phyloP scores from a whole-genome alignment of 2,329 filamentous ascomycete species.

The Calcarisporium arbuscula region DNA sequence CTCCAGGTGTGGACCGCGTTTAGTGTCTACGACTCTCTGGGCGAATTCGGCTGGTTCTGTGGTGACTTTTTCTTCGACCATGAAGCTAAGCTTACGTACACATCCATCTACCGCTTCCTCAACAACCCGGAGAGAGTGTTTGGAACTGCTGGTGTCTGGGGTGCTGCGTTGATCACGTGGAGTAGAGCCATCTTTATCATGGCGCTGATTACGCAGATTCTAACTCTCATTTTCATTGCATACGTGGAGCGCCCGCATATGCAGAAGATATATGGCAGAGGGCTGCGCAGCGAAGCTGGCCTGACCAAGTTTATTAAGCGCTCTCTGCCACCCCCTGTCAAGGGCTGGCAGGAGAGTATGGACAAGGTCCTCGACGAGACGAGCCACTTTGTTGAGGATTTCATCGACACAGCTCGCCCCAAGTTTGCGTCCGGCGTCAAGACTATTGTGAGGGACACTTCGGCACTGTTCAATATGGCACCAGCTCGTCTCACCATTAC shows the following conservation, averaged over 20 bases:
- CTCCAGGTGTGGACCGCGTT: constrained; percentile 89
- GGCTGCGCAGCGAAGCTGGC: constrained; percentile 78
- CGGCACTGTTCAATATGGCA: constrained; percentile 81
- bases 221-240: constrained; percentile 83
- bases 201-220: constrained; percentile 75
- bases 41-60: constrained; percentile 98
- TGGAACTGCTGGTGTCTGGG: constrained; percentile 92
- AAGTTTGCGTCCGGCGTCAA: constrained; percentile 82
- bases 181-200: constrained; percentile 81
- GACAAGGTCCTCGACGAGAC: constrained; percentile 84
- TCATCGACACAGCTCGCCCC: constrained; percentile 77
- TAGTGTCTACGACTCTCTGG: constrained; percentile 91
- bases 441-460: constrained; percentile 81
- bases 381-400: constrained; percentile 82
- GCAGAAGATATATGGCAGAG: constrained; percentile 91
- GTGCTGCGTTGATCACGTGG: constrained; percentile 86
- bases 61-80: constrained; percentile 98
- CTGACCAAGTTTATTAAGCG: constrained; percentile 86
- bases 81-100: constrained; percentile 83
- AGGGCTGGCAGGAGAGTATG: constrained; percentile 77
- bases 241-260: constrained; percentile 95
- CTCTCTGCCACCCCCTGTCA: constrained; percentile 75
- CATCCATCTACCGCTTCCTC: constrained; percentile 93
- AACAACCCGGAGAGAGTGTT: constrained; percentile 96
- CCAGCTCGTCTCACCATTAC: constrained; percentile 81